These are phyloP conservation scores for Ogataea haglerorum DNA, from an alignment of 805 yeast species.

Conservation along the genomic window DNA sequence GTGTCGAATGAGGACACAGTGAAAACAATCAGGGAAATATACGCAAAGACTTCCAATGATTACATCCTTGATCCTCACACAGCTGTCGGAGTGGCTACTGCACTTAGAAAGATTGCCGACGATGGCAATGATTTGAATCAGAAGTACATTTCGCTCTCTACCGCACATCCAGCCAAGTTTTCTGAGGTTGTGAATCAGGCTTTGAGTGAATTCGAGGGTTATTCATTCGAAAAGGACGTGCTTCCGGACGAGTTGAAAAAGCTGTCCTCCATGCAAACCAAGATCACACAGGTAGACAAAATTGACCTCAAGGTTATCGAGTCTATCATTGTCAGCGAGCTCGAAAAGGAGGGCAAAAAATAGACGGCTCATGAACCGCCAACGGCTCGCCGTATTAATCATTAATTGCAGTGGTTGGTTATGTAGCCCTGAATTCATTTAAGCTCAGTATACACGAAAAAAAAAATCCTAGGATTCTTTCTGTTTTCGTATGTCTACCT, in stretches of 20 bases:
- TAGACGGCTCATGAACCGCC: background rate
- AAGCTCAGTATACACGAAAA: slow-evolving; percentile 4
- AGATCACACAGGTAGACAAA: slow-evolving; percentile 64
- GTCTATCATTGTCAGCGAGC: slow-evolving; percentile 67
- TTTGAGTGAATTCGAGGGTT: slow-evolving; percentile 58
- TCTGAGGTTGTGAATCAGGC: slow-evolving; percentile 93
- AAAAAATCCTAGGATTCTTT: background rate
- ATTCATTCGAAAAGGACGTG: slow-evolving; percentile 84
- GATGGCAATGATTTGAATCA: slow-evolving; percentile 37
- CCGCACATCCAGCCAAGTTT: slow-evolving; percentile 99
- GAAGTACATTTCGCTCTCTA: slow-evolving; percentile 73
- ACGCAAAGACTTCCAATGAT: slow-evolving; percentile 51
- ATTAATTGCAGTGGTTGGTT: slow-evolving; percentile 3
- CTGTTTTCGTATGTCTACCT: slow-evolving; percentile 10
- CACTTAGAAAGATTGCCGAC: slow-evolving; percentile 55
- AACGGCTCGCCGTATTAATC: background rate
- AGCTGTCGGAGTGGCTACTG: slow-evolving; percentile 87
- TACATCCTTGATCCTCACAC: slow-evolving; percentile 96
- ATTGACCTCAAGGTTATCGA: slow-evolving; percentile 76
- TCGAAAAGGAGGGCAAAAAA: slow-evolving; percentile 28
- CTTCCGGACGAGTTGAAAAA: slow-evolving; percentile 83
- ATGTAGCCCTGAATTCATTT: slow-evolving; percentile 13
- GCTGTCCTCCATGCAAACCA: slow-evolving; percentile 68
- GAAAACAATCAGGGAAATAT: slow-evolving; percentile 70
- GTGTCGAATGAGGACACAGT: slow-evolving; percentile 77